Evolutionary conservation across 2,329 filamentous ascomycete genomes (phyloP), one percentile per base, ranked within the genome.

Genomic region (Endothia cerciana): DNA sequence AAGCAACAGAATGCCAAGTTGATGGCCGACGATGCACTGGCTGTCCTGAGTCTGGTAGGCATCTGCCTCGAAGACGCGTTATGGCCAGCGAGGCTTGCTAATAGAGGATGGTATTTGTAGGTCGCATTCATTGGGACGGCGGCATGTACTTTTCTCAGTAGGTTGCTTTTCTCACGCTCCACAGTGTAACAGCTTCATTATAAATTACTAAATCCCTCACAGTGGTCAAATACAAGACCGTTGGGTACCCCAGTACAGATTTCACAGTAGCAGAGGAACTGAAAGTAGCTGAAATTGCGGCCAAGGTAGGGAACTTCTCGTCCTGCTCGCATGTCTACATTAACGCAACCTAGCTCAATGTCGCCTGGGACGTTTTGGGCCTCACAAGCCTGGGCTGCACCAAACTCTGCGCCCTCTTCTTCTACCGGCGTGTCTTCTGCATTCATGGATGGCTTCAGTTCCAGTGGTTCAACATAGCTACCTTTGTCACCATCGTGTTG

Each of bases 381-480:
- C 65, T 55, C 13, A 55, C 62, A n/a, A 60, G 60, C 15, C 66
- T 71, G 17, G 66, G 64, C 41, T 67, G 64, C 58, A 60, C 62
- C 33, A 71, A 71, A 45, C 60, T 68, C 51, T 70, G 70, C 51
- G 66, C 65, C 5, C 55, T 71, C 17, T 70, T 70, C 63, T 71
- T 72, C 61, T 72, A 72, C 63, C 65, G 65, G 22, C 69, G 70
- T 25, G 70, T 72, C 17, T 70, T 72, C 47, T 71, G 68, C 60
- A 40, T 60, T 15, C 45, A 38, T 15, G n/a, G 5, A 41, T 57
- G 57, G 40, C 1, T 38, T 47, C 15, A 65, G 68, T 19, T 22
- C 5, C 59, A 62, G 17, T 60, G 63, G 11, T 67, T 70, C 38
- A 65, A 66, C 22, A 60, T 65, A 15, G 40, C 62, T 17, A 71